Evolutionary conservation across 805 yeast genomes (phyloP).

Genomic region (Monosporozyma siamensis): DNA sequence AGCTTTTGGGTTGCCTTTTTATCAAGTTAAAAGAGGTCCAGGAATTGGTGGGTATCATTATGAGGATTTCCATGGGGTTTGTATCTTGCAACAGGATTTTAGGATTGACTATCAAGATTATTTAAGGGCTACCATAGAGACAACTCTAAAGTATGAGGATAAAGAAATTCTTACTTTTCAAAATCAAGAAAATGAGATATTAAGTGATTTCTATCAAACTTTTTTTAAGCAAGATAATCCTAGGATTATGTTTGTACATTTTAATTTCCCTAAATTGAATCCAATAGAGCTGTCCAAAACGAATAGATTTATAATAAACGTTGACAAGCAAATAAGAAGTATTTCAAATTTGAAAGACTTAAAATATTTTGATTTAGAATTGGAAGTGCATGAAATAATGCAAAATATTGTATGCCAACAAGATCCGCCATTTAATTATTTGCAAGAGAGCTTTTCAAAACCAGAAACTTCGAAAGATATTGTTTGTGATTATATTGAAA

Average conservation of each 20-base stretch:
- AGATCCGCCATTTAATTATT: conserved; percentile 4
- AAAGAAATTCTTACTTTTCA: neutral
- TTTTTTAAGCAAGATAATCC: conserved; percentile 2
- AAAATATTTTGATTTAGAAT: conserved; percentile 21
- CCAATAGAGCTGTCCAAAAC: conserved; percentile 23
- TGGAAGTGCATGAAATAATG: conserved; percentile 6
- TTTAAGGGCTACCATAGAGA: conserved; percentile 9
- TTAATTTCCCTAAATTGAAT: conserved; percentile 34
- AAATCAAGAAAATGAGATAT: conserved; percentile 1
- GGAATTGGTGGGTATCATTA: conserved; percentile 33
- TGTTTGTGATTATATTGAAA: conserved; percentile 21
- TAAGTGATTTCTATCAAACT: neutral
- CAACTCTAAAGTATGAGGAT: neutral
- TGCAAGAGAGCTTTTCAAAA: conserved; percentile 9
- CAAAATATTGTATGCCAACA: conserved; percentile 6
- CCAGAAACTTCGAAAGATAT: conserved; percentile 8
- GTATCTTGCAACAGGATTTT: conserved; percentile 72
- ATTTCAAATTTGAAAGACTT: conserved; percentile 11
- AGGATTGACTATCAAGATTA: conserved; percentile 40
- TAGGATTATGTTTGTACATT: conserved; percentile 32
- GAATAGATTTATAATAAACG: conserved; percentile 13
- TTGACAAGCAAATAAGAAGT: conserved; percentile 11
- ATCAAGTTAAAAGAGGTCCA: conserved; percentile 38
- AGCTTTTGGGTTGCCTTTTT: conserved; percentile 38
- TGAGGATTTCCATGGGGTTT: conserved; percentile 53